Conservation (phyloP, 345 rosid species). For the Pugionium dolabratum region DNA sequence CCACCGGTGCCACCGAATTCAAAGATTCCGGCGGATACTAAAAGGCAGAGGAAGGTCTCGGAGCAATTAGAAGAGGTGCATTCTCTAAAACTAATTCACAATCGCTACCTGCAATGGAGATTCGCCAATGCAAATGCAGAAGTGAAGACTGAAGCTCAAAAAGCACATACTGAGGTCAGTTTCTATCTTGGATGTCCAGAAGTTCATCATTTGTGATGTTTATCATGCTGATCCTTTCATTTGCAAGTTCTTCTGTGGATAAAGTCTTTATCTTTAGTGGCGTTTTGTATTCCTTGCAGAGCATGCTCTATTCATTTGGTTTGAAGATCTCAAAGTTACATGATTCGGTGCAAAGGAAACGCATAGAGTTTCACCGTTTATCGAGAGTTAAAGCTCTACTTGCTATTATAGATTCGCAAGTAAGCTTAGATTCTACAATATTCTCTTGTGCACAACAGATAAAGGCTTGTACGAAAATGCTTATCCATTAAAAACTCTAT, state of each 20-base stretch:
- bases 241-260: not conserved
- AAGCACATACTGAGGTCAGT: slow-evolving; percentile 60
- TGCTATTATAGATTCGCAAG: slow-evolving; percentile 58
- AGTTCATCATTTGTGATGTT: not conserved
- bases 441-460: not conserved
- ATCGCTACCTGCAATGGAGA: slow-evolving; percentile 73
- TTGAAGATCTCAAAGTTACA: slow-evolving; percentile 52
- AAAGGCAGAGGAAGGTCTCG: slow-evolving; percentile 47
- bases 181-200: not conserved
- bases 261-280: not conserved
- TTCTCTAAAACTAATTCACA: slow-evolving; percentile 57
- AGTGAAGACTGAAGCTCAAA: slow-evolving; percentile 47
- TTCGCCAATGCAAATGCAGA: slow-evolving; percentile 68
- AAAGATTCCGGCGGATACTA: slow-evolving; percentile 42
- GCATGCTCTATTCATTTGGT: slow-evolving; percentile 48
- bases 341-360: slow-evolving; percentile 57
- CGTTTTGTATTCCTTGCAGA: slow-evolving; percentile 44
- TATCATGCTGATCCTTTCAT: too few relatives aligned
- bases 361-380: slow-evolving; percentile 50
- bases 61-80: slow-evolving; percentile 62
- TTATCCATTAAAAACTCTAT: not conserved
- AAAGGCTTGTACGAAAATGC: not conserved
- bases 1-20: slow-evolving; percentile 53
- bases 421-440: slow-evolving; percentile 35
- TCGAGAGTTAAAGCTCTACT: slow-evolving; percentile 43